Base-by-base conservation (phyloP, 768 basidiomycete genomes). In the Calocybe gangraenosa region DNA sequence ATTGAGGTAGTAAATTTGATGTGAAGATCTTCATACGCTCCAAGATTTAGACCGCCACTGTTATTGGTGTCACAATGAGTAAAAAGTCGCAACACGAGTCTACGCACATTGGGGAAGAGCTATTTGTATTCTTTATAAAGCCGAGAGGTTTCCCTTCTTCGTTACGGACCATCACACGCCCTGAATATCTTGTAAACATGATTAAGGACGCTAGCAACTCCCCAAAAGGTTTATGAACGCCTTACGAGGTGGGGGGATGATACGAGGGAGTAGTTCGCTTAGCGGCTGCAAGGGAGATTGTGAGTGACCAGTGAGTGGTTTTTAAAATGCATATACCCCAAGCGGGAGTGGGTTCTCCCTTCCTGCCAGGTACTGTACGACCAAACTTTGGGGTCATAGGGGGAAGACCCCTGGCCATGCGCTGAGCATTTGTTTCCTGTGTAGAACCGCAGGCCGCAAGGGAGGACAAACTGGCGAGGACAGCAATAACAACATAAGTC, bases 351-450 rank as follows among this genome's bases (percentile, higher is more conserved):
- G n/a, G n/a, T n/a, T n/a, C n/a, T n/a, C n/a, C n/a, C n/a, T n/a
- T n/a, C n/a, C n/a, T n/a, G n/a, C n/a, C n/a, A n/a, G 25, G 25
- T 28, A 11, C 25, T 28, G 25, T 5, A 28, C 6, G 25, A 28
- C 5, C 25, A 28, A 28, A 69, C 34, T 57, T 61, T 17, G 65
- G 70, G 8, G 64, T 66, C 20, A 63, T 58, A 2, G 70, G 68
- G 23, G 70, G 66, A n/a, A 75, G 61, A 8, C 73, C 73, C 38
- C 70, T 66, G 25, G 73, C 71, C 46, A 76, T 54, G 34, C 74
- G 65, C 47, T 73, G 64, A 15, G 59, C 69, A 49, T 74, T 75
- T 9, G 71, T 71, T 50, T 64, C 66, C 13, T 46, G 39, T 21
- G 50, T 33, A 20, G 64, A 50, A n/a, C 49, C 51, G 34, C 50